Evolutionary conservation across 176 grass and related monocot species (phyloP), one percentile per base, ranked within the genome.

Genomic region (Avena sativa): DNA sequence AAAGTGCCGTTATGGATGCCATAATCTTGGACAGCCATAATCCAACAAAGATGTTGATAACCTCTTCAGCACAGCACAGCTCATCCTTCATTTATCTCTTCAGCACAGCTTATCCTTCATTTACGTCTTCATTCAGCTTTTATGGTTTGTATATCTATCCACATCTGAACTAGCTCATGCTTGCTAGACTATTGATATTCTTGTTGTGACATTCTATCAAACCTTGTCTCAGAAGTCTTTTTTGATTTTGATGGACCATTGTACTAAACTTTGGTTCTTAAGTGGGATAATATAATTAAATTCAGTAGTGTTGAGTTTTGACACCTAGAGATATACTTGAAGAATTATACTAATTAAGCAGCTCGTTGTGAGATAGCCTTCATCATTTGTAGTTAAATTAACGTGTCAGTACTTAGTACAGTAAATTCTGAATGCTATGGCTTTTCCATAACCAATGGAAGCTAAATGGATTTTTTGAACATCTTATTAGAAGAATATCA

Each of bases 41-140:
- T 19, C 65, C 70, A 7, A 23, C 23, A 48, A 73, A 48, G 4
- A 47, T 11, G 12, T 6, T 3, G 71, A 23, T 43, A 48, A 73
- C 20, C n/a, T 47, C 19, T 47, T 73, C 20, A 73, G 43, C 20
- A 47, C 44, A 73, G 43, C 20, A 47, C n/a, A 73, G 43, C 70
- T 73, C 14, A 73, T 73, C 43, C 70, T 73, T 48, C 70, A 73
- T 73, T 73, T 48, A 17, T 34, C 43, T 71, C 17, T 46, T 72
- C 19, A 72, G 40, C 19, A 72, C 43, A 72, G 40, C 69, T 73
- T 48, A 73, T 73, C 43, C 70, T 73, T 48, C 70, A 73, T 73
- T 73, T 48, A 17, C 15, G 15, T 17, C 64, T 67, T 67, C 14
- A 68, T 68, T 68, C 28, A 38, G 65, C 65, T 17, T 38, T 68